phyloP scores from a whole-genome alignment of 345 rosid species.

The Syzygium grande region DNA sequence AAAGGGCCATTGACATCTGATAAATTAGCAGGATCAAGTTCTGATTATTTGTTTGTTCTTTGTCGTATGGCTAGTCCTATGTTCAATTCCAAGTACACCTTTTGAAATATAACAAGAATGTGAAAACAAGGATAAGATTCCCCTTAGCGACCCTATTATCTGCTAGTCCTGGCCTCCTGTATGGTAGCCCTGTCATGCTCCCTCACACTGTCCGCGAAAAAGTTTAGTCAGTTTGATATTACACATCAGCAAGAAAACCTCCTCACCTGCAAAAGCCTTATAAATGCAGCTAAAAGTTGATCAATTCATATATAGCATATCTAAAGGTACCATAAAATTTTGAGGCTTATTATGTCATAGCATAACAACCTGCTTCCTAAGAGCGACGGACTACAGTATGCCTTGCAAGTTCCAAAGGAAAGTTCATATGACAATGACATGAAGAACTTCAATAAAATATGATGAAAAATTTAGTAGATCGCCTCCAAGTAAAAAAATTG shows the following conservation, averaged over 20 bases:
- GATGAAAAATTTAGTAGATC: not conserved
- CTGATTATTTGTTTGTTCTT: not conserved
- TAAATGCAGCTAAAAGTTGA: not conserved
- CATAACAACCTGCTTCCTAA: not conserved
- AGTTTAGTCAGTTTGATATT: not conserved
- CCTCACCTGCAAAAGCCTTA: not conserved
- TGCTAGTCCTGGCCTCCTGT: constrained; percentile 97
- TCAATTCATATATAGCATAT: not conserved
- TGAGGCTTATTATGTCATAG: not conserved
- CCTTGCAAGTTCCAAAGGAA: not conserved
- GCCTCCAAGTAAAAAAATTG: not conserved
- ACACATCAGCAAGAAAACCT: not conserved
- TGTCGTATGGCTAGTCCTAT: not conserved
- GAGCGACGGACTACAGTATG: not conserved
- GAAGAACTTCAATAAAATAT: not conserved
- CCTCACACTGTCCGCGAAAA: constrained; percentile 47
- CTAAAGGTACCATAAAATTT: not conserved
- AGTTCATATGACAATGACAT: not conserved
- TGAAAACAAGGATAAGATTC: not conserved
- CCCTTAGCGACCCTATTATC: constrained; percentile 94
- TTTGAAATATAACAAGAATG: not conserved
- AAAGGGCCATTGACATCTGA: not conserved
- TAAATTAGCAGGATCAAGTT: not conserved
- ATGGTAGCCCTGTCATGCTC: constrained; percentile 94
- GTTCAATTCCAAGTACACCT: not conserved